Conservation (phyloP, 192 early-diverging fungal species). For the Backusella westeae region DNA sequence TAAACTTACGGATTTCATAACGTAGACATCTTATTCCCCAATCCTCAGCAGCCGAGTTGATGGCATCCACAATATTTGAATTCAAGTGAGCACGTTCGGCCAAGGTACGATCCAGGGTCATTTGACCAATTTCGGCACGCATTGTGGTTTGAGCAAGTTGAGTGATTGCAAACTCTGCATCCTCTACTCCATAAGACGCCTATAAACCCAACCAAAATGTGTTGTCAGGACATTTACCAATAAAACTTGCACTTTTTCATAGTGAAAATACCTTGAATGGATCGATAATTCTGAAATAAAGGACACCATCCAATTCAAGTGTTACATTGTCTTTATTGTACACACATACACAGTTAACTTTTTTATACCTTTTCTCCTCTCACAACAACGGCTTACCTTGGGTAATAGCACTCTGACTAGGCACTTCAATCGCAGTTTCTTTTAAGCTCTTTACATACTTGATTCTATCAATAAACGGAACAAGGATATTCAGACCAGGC, state of each 20-base stretch:
- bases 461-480: conserved; percentile 88
- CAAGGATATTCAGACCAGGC: conserved; percentile 86
- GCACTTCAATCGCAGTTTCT: conserved; percentile 92
- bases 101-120: conserved; percentile 94
- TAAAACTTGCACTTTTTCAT: neutral
- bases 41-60: conserved; percentile 88
- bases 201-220: conserved; percentile 3
- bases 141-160: conserved; percentile 99
- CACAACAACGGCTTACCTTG: conserved; percentile 49
- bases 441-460: conserved; percentile 93
- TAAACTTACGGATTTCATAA: conserved; percentile 79
- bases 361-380: neutral
- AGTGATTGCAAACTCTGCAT: conserved; percentile 92
- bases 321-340: conserved; percentile 84
- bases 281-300: conserved; percentile 92
- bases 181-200: conserved; percentile 91
- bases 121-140: conserved; percentile 98
- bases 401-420: conserved; percentile 87
- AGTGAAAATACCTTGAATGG: conserved; percentile 70
- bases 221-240: neutral
- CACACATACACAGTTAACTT: neutral
- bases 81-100: conserved; percentile 93
- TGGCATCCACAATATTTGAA: conserved; percentile 90
- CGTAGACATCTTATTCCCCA: conserved; percentile 97
- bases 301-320: conserved; percentile 91